Evolutionary conservation across 768 basidiomycete species (phyloP).

Genomic region (Fomitopsis serialis): DNA sequence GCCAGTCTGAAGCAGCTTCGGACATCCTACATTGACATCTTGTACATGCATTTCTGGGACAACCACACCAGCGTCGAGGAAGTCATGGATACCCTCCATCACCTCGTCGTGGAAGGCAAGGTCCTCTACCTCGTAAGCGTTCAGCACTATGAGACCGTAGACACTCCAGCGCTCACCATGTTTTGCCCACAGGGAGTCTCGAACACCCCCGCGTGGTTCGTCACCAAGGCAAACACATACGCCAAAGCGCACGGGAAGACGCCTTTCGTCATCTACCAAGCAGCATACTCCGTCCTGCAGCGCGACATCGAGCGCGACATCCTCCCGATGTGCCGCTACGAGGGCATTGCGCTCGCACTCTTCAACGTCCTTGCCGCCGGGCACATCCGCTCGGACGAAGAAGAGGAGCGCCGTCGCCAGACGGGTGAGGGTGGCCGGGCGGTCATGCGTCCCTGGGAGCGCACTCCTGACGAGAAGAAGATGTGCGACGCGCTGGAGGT

Average conservation of each 20-base stretch:
- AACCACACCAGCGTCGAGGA: slow-evolving; percentile 31
- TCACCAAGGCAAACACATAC: slow-evolving; percentile 33
- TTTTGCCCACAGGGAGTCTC: slow-evolving; percentile 18
- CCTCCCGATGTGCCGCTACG: slow-evolving; percentile 26
- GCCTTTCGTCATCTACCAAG: slow-evolving; percentile 41
- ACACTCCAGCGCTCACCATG: not conserved
- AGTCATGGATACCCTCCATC: slow-evolving; percentile 35
- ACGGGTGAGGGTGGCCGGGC: slow-evolving; percentile 28
- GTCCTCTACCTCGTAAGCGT: slow-evolving; percentile 35
- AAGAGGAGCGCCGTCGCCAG: slow-evolving; percentile 17
- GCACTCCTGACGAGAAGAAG: slow-evolving; percentile 37
- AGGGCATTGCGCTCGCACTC: slow-evolving; percentile 15
- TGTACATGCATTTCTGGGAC: slow-evolving; percentile 38
- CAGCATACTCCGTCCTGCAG: slow-evolving; percentile 25
- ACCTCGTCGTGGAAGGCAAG: slow-evolving; percentile 35
- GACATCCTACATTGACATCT: slow-evolving; percentile 36
- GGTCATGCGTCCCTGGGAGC: slow-evolving; percentile 33
- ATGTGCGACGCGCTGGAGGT: slow-evolving; percentile 41
- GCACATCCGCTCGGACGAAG: slow-evolving; percentile 17
- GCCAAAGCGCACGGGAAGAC: slow-evolving; percentile 31
- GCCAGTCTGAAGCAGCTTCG: slow-evolving; percentile 31
- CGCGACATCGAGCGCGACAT: slow-evolving; percentile 41
- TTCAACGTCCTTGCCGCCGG: slow-evolving; percentile 17
- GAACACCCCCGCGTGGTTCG: slow-evolving; percentile 33
- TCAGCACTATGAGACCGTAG: too few species aligned